phyloP scores from a whole-genome alignment of 345 rosid genomes.

The Syzygium jambos region DNA sequence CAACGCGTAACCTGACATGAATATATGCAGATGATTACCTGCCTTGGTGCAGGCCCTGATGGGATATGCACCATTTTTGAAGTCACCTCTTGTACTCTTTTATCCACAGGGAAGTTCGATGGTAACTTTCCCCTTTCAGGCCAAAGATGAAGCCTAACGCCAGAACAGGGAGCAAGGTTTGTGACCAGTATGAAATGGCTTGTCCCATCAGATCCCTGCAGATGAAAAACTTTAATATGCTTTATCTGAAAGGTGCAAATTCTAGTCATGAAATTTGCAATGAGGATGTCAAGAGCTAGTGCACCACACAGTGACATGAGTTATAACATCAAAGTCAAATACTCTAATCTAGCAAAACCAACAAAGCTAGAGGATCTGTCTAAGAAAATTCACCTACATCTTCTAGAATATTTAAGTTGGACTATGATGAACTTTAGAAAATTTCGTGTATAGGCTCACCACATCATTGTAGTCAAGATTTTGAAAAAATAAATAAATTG shows the following conservation, averaged over 20 bases:
- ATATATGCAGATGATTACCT: conserved; percentile 32
- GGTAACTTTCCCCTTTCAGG: conserved; percentile 60
- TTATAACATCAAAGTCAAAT: neutral
- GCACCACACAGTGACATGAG: neutral
- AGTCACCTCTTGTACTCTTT: conserved; percentile 72
- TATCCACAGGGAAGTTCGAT: conserved; percentile 42
- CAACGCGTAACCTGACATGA: neutral
- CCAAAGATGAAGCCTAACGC: conserved; percentile 94
- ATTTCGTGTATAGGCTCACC: neutral
- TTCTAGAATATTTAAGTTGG: neutral
- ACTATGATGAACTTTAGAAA: neutral
- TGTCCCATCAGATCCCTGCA: conserved; percentile 76
- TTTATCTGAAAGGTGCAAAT: neutral
- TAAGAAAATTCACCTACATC: neutral
- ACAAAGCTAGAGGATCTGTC: neutral
- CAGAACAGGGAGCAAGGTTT: conserved; percentile 91
- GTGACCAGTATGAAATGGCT: conserved; percentile 86
- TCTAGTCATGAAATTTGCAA: neutral
- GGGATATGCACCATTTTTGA: conserved; percentile 95
- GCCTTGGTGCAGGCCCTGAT: conserved; percentile 89
- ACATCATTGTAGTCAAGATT: neutral
- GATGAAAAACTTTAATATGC: conserved; percentile 1
- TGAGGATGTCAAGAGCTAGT: neutral
- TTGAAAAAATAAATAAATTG: neutral
- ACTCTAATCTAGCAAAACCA: neutral